These are phyloP conservation scores for Scleroderma citrinum DNA, from an alignment of 768 basidiomycete species.

Conservation along the genomic window DNA sequence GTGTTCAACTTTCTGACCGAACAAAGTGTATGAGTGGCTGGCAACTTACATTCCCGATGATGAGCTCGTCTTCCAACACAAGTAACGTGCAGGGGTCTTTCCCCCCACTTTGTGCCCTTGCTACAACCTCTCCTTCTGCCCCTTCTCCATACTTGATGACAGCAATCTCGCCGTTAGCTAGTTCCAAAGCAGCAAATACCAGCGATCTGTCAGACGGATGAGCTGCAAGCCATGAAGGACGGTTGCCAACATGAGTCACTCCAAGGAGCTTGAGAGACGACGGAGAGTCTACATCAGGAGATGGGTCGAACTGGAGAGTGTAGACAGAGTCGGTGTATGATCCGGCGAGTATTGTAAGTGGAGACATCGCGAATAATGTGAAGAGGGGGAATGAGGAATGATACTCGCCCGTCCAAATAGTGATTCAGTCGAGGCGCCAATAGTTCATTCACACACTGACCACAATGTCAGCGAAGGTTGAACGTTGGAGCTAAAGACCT, in stretches of 20 bases:
- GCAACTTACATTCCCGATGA: constrained; percentile 67
- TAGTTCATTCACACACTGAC: too few species aligned
- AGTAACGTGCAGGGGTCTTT: constrained; percentile 59
- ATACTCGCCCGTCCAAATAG: neutral
- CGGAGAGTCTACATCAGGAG: constrained; percentile 41
- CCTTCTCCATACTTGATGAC: constrained; percentile 52
- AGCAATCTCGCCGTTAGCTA: constrained; percentile 57
- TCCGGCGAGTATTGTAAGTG: constrained; percentile 46
- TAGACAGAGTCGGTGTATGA: constrained; percentile 62
- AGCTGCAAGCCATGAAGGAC: constrained; percentile 73
- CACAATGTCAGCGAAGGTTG: too few species aligned
- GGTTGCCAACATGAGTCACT: constrained; percentile 45
- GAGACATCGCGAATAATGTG: constrained; percentile 10
- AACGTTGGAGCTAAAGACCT: too few species aligned
- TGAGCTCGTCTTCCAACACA: constrained; percentile 49
- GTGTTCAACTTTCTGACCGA: neutral
- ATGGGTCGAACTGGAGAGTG: constrained; percentile 60
- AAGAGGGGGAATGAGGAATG: neutral
- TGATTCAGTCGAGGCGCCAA: too few species aligned
- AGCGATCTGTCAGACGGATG: constrained; percentile 53
- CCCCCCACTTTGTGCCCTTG: constrained; percentile 42
- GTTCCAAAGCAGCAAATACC: constrained; percentile 62
- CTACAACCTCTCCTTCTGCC: constrained; percentile 48
- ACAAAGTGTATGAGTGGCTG: neutral
- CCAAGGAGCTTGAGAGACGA: constrained; percentile 47